Base-by-base conservation (phyloP, 1,284 basidiomycete species). In the Rhizoctonia solani region DNA sequence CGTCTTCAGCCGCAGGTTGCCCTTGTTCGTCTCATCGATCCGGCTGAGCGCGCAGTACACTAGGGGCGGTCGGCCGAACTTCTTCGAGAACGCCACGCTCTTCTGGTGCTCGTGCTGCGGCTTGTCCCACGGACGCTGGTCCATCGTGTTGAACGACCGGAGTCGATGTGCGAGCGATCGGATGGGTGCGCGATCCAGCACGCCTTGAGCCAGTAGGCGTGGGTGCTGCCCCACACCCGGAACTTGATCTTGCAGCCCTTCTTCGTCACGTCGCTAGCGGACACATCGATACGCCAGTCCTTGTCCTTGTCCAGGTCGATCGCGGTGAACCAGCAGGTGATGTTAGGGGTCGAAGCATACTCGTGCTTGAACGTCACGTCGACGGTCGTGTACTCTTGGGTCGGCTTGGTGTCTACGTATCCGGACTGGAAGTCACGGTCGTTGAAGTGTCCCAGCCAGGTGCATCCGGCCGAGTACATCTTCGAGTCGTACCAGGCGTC, bases 131-230 rank as follows among this genome's bases (percentile, higher is more conserved):
- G 50, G 27, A 13, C 56, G 39, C 6, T 63, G 32, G 2, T 69
- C 69, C 6, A n/a, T 34, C 21, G 42, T 67, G 44, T 42, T 52
- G 39, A 58, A 54, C 14, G 23, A 59, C 69, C 69, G 14, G 30
- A 47, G 29, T 54, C 27, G 46, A 70, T 61, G 47, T 68, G n/a
- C 37, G 54, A 37, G 5, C 59, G 52, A 44, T 65, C 47, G 16
- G 49, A 46, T 0, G 69, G 69, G 27, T 66, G 44, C 1, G 69
- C 69, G 29, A 70, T 58, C 69, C 69, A 70, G 11, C n/a, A 21
- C 19, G 54, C 61, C 14, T 27, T 44, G 6, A 54, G 54, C 1
- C 21, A 14, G 23, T 49, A 59, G 6, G 68, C 29, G 23, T 3
- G 50, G 4, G 59, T 53, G 61, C 68, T 66, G 29, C 29, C 8